Base-by-base conservation (phyloP, 768 basidiomycete genomes). In the Polyporus arcularius region DNA sequence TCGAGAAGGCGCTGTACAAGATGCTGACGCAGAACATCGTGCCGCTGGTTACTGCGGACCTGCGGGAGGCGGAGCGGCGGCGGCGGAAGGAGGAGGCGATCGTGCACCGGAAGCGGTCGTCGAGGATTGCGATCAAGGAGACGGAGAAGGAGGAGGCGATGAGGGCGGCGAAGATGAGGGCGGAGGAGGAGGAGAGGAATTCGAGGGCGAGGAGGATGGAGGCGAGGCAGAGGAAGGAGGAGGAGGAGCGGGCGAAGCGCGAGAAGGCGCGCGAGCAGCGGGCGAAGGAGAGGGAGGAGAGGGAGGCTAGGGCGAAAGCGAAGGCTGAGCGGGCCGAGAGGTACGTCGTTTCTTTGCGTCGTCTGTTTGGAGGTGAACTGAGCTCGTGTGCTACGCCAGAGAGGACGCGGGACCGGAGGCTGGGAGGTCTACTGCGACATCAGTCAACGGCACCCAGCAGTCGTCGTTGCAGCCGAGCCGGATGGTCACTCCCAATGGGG, bases 101-200 rank as follows among this genome's bases (percentile, higher is more conserved):
- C 12, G 82, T 85, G 28, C 90, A 92, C 61, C 86, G 95, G 60
- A 97, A 98, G 72, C 88, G 95, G 26, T 96, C 94, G 0, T 92
- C 92, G 16, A 89, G 96, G 35, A 86, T 97, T 58, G 90, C 92
- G 3, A 75, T 87, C 41, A 88, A 85, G 66, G 94, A 96, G 71
- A 83, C 77, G 39, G 92, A 92, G 72, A 85, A 84, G 65, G 90
- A 94, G 72, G 85, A 89, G 63, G 86, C 87, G 21, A 79, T 83
- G 39, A 73, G 83, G 28, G 80, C 82, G 8, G 83, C 84, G n/a
- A 76, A 79, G 60, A 82, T 77, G 66, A 84, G 82, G 61, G 82
- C 78, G 3, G 90, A 93, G 60, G 88, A 86, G 46, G 81, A 82
- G 21, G 88, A 89, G 71, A 89, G 85, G 67, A 78, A 82, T 70